phyloP scores from a whole-genome alignment of 805 yeast genomes.

The Suhomyces kilbournensis region DNA sequence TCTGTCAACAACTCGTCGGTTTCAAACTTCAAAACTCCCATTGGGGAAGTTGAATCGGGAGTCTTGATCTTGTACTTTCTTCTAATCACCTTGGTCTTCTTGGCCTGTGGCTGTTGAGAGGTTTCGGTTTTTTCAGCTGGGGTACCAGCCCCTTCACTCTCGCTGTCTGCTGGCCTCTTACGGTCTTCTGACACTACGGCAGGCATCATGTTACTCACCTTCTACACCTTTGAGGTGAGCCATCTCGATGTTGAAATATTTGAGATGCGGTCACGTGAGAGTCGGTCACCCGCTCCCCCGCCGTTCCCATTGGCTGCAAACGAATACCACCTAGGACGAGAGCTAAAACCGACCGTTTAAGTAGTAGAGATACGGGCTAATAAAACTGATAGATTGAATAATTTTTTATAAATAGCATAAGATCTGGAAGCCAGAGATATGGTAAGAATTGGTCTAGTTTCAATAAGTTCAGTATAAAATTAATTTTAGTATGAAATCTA shows the following conservation, averaged over 20 bases:
- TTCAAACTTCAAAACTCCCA: slow-evolving; percentile 75
- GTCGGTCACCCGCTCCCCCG: background rate
- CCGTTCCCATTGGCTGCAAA: background rate
- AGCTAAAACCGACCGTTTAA: too few relatives aligned
- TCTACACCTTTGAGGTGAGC: background rate
- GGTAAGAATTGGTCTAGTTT: too few relatives aligned
- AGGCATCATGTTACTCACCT: slow-evolving; percentile 1
- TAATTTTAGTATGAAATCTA: too few relatives aligned
- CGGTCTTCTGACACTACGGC: slow-evolving; percentile 3
- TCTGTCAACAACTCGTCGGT: slow-evolving; percentile 55
- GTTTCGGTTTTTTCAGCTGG: slow-evolving; percentile 7
- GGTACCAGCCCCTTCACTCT: background rate
- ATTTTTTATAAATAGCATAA: too few relatives aligned
- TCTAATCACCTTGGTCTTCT: slow-evolving; percentile 19
- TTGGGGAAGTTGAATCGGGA: slow-evolving; percentile 73
- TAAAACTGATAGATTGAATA: too few relatives aligned
- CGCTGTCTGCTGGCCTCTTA: slow-evolving; percentile 1
- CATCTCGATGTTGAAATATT: background rate
- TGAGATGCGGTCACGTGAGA: background rate
- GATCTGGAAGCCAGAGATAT: too few relatives aligned
- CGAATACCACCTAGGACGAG: too few relatives aligned
- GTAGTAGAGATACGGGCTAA: too few relatives aligned
- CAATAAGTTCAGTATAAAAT: too few relatives aligned
- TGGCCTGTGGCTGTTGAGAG: background rate
- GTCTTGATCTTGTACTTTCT: slow-evolving; percentile 61